Base-by-base conservation (phyloP, 1,139 yeast genomes). In the Wickerhamiella infanticola region DNA sequence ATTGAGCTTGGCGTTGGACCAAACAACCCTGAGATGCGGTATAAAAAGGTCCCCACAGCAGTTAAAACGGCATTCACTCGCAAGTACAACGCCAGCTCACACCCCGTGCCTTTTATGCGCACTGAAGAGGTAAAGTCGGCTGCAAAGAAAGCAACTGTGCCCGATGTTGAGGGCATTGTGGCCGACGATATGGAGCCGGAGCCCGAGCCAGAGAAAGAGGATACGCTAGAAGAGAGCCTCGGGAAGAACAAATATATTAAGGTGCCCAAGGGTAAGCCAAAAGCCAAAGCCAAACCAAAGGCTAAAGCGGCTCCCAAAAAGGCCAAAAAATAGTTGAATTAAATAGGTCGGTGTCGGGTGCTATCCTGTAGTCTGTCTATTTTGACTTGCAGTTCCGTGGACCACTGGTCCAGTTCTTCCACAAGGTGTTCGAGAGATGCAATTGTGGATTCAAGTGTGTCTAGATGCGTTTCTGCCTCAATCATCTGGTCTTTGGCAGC, bases 11-110 rank as follows among this genome's bases (percentile, higher is more conserved):
- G 85, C 24, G 79, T 86, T 13, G 94, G 94, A 0, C 65, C 67
- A 2, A 64, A 68, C 33, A 59, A 62, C 50, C 57, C 62, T 27
- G 65, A 59, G 37, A 54, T 51, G 31, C 49, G 55, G 27, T 73
- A 76, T 36, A 83, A 83, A 61, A 72, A 74, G 53, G 71, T 93
- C 4, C 76, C 90, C 9, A 73, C 95, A 1, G 72, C 78, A 33
- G 79, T 77, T 24, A 93, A 93, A 60, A 68, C 93, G 4, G 80
- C 85, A 8, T 86, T 90, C 61, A 93, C 99, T 0, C 70, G 95
- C 53, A 75, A 72, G 52, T 90, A 90, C 61, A 93, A 93, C 60
- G 63, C 74, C 13, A 63, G 63, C 41, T 67, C 77, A 7, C 98
- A 90, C 64, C 97, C 97, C 1, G 77, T 83, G 3, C 86, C 95